Evolutionary conservation across 306 rosid genomes (phyloP).

Genomic region (Dryas drummondii): DNA sequence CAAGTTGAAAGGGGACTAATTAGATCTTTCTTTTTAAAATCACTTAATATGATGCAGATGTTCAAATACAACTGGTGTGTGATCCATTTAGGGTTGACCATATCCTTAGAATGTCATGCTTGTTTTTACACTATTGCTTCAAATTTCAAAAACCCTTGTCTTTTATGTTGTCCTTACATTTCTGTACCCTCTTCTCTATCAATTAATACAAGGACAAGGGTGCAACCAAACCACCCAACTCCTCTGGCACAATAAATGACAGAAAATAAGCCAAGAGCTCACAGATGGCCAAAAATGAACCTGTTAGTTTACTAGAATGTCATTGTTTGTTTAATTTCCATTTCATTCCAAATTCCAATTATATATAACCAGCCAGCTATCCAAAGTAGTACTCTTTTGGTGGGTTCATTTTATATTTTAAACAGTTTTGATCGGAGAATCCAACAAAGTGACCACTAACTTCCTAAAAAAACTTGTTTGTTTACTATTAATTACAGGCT

Average conservation of each 20-base stretch:
- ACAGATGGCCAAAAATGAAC: not conserved
- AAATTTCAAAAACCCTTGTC: not conserved
- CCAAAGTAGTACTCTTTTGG: constrained; percentile 9
- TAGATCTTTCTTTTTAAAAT: too few relatives aligned
- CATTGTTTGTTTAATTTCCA: constrained; percentile 4
- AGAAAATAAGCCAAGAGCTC: constrained; percentile 8
- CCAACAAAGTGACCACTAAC: constrained; percentile 23
- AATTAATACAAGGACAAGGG: constrained; percentile 9
- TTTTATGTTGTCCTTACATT: not conserved
- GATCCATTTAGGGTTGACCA: too few relatives aligned
- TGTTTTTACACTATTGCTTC: not conserved
- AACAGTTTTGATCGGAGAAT: constrained; percentile 28
- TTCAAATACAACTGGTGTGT: too few relatives aligned
- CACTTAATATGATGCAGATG: too few relatives aligned
- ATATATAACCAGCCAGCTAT: constrained; percentile 9
- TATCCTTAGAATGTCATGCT: not conserved
- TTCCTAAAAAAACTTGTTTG: constrained; percentile 16
- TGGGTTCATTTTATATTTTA: not conserved
- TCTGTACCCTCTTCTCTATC: constrained; percentile 1
- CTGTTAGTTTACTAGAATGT: not conserved
- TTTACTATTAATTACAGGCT: not conserved
- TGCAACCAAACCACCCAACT: constrained; percentile 1
- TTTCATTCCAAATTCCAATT: not conserved
- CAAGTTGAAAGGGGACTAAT: not conserved
- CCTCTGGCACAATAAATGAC: constrained; percentile 3